Percentiles rank a stretch among this genome's conserved stretches.
These are phyloP conservation scores for Colletotrichum tofieldiae DNA, from an alignment of 2,329 filamentous ascomycete genomes.

Conservation along the genomic window DNA sequence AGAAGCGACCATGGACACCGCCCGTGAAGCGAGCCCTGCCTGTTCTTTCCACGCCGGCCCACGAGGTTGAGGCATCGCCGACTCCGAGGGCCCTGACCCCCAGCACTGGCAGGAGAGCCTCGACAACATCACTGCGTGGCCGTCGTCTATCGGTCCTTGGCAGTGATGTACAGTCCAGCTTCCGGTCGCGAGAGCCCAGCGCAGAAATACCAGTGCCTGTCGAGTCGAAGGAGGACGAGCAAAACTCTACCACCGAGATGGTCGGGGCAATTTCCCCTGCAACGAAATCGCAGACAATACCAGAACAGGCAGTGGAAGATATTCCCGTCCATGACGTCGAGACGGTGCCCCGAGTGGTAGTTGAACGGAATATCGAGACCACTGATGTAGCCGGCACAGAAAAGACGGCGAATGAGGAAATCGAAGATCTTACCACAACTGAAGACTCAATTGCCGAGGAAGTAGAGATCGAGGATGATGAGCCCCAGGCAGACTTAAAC, in stretches of 20 bases:
- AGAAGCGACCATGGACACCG: constrained; percentile 77
- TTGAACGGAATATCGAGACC: not conserved
- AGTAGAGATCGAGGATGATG: not conserved
- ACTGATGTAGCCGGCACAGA: not conserved
- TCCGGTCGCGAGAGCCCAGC: constrained; percentile 26
- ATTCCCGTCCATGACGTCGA: not conserved
- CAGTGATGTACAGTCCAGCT: constrained; percentile 30
- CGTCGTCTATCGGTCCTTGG: constrained; percentile 36
- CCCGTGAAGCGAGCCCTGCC: constrained; percentile 58
- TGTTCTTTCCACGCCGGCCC: constrained; percentile 53
- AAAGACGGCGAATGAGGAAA: not conserved
- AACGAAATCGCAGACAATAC: constrained; percentile 2
- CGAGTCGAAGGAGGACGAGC: constrained; percentile 4
- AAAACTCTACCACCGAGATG: not conserved
- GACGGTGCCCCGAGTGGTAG: not conserved
- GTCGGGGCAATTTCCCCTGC: constrained; percentile 1
- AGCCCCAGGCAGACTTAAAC: not conserved
- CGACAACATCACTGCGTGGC: constrained; percentile 30
- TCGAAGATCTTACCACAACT: not conserved
- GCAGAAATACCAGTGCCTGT: constrained; percentile 5
- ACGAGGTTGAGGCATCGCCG: constrained; percentile 52
- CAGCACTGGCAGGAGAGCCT: constrained; percentile 30
- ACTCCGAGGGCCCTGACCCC: constrained; percentile 37
- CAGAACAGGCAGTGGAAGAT: not conserved
- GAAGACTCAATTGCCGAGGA: constrained; percentile 3